A percentile compares a stretch with the other conserved stretches of the same genome.
These are phyloP conservation scores for Atalantia buxifolia DNA, from an alignment of 345 rosid species.

Conservation along the genomic window DNA sequence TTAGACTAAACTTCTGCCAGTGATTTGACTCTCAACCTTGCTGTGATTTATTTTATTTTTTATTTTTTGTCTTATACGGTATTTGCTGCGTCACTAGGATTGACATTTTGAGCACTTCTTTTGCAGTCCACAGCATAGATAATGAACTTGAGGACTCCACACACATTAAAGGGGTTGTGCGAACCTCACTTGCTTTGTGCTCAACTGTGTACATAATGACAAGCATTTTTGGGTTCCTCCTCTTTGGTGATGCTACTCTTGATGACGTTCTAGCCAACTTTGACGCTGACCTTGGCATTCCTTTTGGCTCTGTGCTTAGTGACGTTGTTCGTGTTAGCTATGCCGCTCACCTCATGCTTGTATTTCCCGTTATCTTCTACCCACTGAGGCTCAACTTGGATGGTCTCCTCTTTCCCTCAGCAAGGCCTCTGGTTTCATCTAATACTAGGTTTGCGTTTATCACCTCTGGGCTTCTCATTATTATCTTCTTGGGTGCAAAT, in stretches of 20 bases:
- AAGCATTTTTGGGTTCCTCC: slow-evolving; percentile 86
- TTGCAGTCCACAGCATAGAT: slow-evolving; percentile 83
- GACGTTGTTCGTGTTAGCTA: slow-evolving; percentile 90
- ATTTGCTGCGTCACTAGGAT: neutral
- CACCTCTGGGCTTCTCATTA: slow-evolving; percentile 53
- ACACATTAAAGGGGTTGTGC: slow-evolving; percentile 63
- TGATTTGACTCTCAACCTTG: neutral
- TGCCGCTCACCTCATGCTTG: slow-evolving; percentile 87
- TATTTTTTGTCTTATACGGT: neutral
- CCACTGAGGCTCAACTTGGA: slow-evolving; percentile 83
- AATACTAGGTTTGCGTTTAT: slow-evolving; percentile 64
- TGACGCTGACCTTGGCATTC: slow-evolving; percentile 73
- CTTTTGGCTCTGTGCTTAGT: slow-evolving; percentile 58
- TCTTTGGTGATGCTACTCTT: slow-evolving; percentile 72
- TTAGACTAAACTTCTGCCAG: neutral
- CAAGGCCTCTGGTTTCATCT: slow-evolving; percentile 50
- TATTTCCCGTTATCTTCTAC: slow-evolving; percentile 80
- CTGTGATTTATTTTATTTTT: neutral
- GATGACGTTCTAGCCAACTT: slow-evolving; percentile 96
- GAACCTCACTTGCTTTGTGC: slow-evolving; percentile 67
- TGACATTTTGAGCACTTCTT: slow-evolving; percentile 17
- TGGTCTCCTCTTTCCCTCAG: slow-evolving; percentile 75
- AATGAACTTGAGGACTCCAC: slow-evolving; percentile 80
- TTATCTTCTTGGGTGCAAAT: slow-evolving; percentile 78
- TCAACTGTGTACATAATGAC: slow-evolving; percentile 69